Base-by-base conservation (phyloP, 2,329 filamentous ascomycete genomes). In the Diplodia intermedia region DNA sequence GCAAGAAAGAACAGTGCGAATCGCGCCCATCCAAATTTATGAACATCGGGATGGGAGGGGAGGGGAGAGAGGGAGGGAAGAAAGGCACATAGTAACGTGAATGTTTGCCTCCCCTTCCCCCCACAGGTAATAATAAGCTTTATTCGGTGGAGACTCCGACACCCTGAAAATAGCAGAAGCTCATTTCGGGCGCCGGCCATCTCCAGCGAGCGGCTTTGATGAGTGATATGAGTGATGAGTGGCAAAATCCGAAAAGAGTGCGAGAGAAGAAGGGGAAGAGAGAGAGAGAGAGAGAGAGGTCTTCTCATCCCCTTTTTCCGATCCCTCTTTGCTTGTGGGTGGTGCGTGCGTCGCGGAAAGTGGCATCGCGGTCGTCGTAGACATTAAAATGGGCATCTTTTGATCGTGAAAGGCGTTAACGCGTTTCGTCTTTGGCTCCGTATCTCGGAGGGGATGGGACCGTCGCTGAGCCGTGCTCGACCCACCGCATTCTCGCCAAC, bases 151-250 rank as follows among this genome's bases (percentile, higher is more conserved):
- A 43, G 14, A 11, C 33, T 9, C 40, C 40, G 11, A 36, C 23
- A 23, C 31, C 18, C 57, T 43, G 57, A 62, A 62, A 62, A 62
- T 62, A 62, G 57, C n/a, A 62, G 57, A 29, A 36, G 8, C 23
- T 62, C 57, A 62, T 62, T 62, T 62, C 57, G 40, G 60, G 18
- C 47, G 8, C 12, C 47, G 26, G n/a, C 47, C 15, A 14, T 31
- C 33, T 11, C 43, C 31, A 20, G 40, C 15, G 23, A 23, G 23
- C 23, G 23, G 23, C 23, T 23, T 23, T 23, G 23, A 23, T 23
- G 23, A 23, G 23, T 23, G 23, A 23, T 23, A 23, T 23, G 23
- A 23, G 23, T 23, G n/a, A 50, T 29, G 40, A 63, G 36, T 20
- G 43, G 20, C 23, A 23, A 14, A 15, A 60, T 47, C 38, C 43